Base-by-base conservation (phyloP, 257 asterid species). In the Lithospermum erythrorhizon region DNA sequence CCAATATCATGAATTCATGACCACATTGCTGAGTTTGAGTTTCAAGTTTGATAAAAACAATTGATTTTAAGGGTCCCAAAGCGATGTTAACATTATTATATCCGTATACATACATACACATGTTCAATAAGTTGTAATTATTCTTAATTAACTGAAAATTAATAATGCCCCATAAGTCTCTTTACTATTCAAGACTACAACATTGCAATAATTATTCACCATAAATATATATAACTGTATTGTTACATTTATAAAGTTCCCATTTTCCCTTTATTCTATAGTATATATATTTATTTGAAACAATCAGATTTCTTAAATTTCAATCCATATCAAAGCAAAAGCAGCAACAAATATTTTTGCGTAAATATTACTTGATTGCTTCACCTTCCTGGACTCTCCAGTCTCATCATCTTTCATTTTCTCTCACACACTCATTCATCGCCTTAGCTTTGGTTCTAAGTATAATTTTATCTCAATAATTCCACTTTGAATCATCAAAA, bases 311-410 rank as follows among this genome's bases (percentile, higher is more conserved):
- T 79, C 94, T 79, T 81, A 30, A 76, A 63, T 62, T 52, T 68
- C 73, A 87, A 87, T 81, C 80, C 62, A 83, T 3, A 68, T 64
- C 76, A 65, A 64, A 72, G 13, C 73, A 72, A 63, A 75, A 79
- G 70, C 80, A 75, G 58, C 81, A 78, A 72, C 78, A 73, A 60
- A 58, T 85, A 56, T 63, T 77, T 88, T 27, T 81, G 87, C 94
- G 65, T 81, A 78, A 68, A 73, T 76, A 62, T 78, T 78, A 83
- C 95, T 80, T 80, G 75, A 85, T 75, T 73, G 22, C 76, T 73
- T 66, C 69, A 17, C 65, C 75, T 30, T 49, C 49, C 63, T 10
- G 37, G 17, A 11, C 60, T 30, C 67, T 52, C 69, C 21, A 56
- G 68, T 22, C 66, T 56, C 63, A 73, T 65, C 69, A 16, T 61